Conservation (phyloP, 2,329 filamentous ascomycete genomes). For the Colletotrichum costaricense region DNA sequence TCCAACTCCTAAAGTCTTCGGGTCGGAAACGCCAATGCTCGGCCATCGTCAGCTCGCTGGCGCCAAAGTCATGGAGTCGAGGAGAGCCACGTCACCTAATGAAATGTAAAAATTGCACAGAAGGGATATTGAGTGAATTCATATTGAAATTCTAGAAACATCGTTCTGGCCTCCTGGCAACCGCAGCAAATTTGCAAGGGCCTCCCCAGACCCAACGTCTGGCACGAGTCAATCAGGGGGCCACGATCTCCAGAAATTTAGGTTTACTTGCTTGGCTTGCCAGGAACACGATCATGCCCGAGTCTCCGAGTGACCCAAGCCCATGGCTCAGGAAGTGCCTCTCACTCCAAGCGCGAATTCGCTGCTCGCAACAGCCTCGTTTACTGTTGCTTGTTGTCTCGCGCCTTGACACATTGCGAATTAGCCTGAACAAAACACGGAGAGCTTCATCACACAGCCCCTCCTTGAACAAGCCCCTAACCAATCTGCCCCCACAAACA, state of each 20-base stretch:
- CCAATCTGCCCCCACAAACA: slow-evolving; percentile 9
- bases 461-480: not conserved
- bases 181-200: not conserved
- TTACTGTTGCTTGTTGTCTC: too few species aligned
- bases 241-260: slow-evolving; percentile 3
- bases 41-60: not conserved
- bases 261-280: slow-evolving; percentile 1
- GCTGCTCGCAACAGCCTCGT: not conserved
- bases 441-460: slow-evolving; percentile 13
- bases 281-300: slow-evolving; percentile 8
- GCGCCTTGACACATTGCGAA: not conserved
- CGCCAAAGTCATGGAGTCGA: not conserved
- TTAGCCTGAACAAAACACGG: not conserved
- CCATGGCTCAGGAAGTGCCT: not conserved
- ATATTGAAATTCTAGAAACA: slow-evolving; percentile 6
- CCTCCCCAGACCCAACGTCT: not conserved
- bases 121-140: not conserved
- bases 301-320: slow-evolving; percentile 1
- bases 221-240: slow-evolving; percentile 16
- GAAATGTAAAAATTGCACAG: not conserved
- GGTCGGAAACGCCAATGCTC: not conserved
- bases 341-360: not conserved
- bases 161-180: not conserved
- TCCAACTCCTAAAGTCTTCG: not conserved
- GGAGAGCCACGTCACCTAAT: not conserved